These are phyloP conservation scores for Hypoxylon sp. DNA, from an alignment of 2,329 filamentous ascomycete species.

Conservation along the genomic window DNA sequence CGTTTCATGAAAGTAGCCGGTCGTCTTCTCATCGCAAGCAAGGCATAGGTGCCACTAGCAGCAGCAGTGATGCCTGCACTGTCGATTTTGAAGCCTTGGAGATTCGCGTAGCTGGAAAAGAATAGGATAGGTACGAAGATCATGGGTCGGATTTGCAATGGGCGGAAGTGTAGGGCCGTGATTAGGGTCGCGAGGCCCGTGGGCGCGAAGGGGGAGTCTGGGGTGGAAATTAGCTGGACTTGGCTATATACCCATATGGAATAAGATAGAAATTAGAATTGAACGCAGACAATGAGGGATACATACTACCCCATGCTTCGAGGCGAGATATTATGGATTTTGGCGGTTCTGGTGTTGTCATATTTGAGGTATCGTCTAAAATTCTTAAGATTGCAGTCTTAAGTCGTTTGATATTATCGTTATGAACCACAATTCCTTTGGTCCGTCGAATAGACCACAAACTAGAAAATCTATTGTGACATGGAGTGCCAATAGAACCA, in stretches of 20 bases:
- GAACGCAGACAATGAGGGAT: not conserved
- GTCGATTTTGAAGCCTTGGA: constrained; percentile 71
- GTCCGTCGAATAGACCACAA: not conserved
- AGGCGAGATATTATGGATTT: constrained; percentile 57
- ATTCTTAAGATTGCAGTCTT: not conserved
- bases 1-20: constrained; percentile 53
- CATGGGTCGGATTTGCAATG: constrained; percentile 66
- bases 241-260: not conserved
- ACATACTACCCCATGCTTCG: constrained; percentile 67
- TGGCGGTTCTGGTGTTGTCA: constrained; percentile 54
- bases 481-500: no score
- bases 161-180: constrained; percentile 69
- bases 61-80: constrained; percentile 70
- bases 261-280: not conserved
- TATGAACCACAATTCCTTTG: not conserved
- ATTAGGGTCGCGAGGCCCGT: constrained; percentile 71
- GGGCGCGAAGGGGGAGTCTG: constrained; percentile 69
- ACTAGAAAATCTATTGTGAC: not conserved
- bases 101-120: constrained; percentile 72
- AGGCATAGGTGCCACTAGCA: constrained; percentile 70
- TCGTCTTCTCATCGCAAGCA: constrained; percentile 67
- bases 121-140: constrained; percentile 67
- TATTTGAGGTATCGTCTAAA: constrained; percentile 34
- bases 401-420: constrained; percentile 1
- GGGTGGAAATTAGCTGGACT: constrained; percentile 15